phyloP scores from a whole-genome alignment of 164 flowering plant species.

The Brasenia schreberi region DNA sequence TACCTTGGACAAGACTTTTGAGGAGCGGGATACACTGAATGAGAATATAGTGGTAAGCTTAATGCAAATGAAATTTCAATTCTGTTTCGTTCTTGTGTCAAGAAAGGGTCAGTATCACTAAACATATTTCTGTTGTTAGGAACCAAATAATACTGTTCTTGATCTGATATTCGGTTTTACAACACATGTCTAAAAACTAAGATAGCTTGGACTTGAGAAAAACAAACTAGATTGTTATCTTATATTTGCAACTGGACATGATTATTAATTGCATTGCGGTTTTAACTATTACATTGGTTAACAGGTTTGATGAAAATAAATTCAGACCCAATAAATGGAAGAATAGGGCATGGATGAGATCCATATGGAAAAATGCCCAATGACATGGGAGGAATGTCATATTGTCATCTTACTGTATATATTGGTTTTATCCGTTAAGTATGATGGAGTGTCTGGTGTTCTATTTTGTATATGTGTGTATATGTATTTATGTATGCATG shows the following conservation, averaged over 20 bases:
- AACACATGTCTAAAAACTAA: neutral
- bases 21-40: conserved; percentile 79
- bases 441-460: too few species aligned
- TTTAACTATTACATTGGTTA: too few species aligned
- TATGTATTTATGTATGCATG: too few species aligned
- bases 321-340: too few species aligned
- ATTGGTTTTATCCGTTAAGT: too few species aligned
- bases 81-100: neutral
- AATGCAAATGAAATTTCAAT: neutral
- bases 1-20: conserved; percentile 85
- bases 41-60: conserved; percentile 71
- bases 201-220: neutral
- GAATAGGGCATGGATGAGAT: too few species aligned
- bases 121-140: neutral
- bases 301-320: too few species aligned
- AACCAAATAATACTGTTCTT: too few species aligned
- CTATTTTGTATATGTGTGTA: too few species aligned
- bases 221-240: too few species aligned
- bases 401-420: neutral
- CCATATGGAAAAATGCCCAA: too few species aligned
- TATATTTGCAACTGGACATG: neutral
- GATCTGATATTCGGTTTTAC: neutral
- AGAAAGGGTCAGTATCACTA: neutral
- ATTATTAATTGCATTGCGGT: neutral
- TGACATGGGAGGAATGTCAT: too few species aligned